Percentiles rank a stretch among this genome's conserved stretches.
Conservation (phyloP, 1,139 yeast species). For the Yamadazyma taylorii region DNA sequence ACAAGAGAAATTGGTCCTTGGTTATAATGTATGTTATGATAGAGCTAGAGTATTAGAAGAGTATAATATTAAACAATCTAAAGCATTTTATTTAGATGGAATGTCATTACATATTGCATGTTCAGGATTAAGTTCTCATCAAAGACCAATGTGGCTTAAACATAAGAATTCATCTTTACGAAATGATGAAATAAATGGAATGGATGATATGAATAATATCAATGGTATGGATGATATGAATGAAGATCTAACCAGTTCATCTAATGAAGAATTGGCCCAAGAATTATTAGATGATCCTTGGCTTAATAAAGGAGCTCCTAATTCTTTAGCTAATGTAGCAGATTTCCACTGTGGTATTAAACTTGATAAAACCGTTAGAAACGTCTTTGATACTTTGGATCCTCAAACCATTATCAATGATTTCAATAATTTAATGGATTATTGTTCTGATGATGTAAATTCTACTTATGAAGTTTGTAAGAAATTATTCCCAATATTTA, state of each 20-base stretch:
- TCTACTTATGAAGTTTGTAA: conserved; percentile 72
- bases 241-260: too few relatives aligned
- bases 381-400: conserved; percentile 57
- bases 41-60: conserved; percentile 85
- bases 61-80: conserved; percentile 63
- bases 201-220: conserved; percentile 26
- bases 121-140: conserved; percentile 91
- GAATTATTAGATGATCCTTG: conserved; percentile 64
- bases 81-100: conserved; percentile 83
- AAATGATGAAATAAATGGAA: conserved; percentile 29
- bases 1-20: conserved; percentile 63
- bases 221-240: conserved; percentile 12
- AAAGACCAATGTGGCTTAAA: conserved; percentile 76
- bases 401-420: conserved; percentile 55
- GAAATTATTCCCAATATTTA: conserved; percentile 68
- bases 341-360: conserved; percentile 71
- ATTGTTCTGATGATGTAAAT: conserved; percentile 84
- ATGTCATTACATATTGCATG: conserved; percentile 92
- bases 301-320: conserved; percentile 73
- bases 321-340: conserved; percentile 81
- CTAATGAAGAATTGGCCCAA: conserved; percentile 24
- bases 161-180: conserved; percentile 46
- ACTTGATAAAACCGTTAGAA: conserved; percentile 68
- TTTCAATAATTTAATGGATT: conserved; percentile 62
- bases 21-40: conserved; percentile 91